Evolutionary conservation across 2,329 filamentous ascomycete species (phyloP).

Genomic region (Fusarium hostae): DNA sequence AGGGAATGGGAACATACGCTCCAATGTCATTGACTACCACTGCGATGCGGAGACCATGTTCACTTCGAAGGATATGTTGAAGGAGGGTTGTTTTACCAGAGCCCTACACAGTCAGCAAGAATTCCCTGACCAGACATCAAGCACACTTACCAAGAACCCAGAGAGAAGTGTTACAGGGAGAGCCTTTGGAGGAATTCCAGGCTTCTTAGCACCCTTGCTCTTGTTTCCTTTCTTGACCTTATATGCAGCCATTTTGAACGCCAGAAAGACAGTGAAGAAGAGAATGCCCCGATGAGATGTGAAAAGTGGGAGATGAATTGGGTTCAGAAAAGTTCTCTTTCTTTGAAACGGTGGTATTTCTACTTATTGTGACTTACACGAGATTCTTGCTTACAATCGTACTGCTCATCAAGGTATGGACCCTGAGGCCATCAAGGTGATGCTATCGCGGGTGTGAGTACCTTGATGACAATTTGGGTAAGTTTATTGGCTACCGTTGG

Average conservation of each 20-base stretch:
- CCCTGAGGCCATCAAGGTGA: constrained; percentile 35
- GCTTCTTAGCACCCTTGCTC: constrained; percentile 29
- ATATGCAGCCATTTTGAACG: constrained; percentile 32
- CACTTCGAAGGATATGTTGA: constrained; percentile 73
- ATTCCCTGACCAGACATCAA: accelerated
- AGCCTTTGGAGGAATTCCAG: constrained; percentile 34
- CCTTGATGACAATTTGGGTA: constrained; percentile 27
- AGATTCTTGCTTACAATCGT: background rate
- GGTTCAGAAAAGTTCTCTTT: background rate
- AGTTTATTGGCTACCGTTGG: constrained; percentile 12
- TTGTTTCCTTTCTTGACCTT: constrained; percentile 22
- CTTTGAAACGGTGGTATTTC: constrained; percentile 1
- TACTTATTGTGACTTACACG: constrained; percentile 9
- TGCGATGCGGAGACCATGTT: constrained; percentile 75
- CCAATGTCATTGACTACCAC: constrained; percentile 81
- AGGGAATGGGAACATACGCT: constrained; percentile 51
- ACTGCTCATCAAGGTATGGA: constrained; percentile 36
- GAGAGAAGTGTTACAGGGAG: constrained; percentile 51
- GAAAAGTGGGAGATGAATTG: too few relatives aligned
- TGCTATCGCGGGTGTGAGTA: constrained; percentile 1
- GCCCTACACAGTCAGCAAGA: constrained; percentile 55
- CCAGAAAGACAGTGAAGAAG: background rate
- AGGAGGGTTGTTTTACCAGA: constrained; percentile 78
- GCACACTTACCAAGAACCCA: constrained; percentile 46
- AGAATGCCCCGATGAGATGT: too few relatives aligned